phyloP scores from a whole-genome alignment of 495 filamentous ascomycete genomes.

The Pyronema domesticum region DNA sequence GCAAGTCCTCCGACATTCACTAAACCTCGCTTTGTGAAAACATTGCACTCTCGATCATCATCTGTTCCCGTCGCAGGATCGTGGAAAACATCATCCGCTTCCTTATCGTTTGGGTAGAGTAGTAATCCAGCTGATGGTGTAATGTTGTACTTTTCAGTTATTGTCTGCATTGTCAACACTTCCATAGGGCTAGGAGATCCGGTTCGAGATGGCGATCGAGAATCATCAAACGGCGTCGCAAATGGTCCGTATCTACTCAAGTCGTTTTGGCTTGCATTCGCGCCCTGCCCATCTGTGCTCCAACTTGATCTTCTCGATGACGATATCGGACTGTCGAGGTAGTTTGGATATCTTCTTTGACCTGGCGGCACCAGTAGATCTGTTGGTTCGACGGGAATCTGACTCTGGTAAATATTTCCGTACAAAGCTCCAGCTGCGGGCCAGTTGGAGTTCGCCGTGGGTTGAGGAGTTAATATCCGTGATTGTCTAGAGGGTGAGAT shows the following conservation, averaged over 20 bases:
- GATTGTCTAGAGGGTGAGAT: not conserved
- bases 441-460: not conserved
- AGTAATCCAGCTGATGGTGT: conserved; percentile 52
- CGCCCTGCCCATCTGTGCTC: conserved; percentile 32
- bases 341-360: conserved; percentile 1
- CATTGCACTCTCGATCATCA: conserved; percentile 47
- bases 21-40: conserved; percentile 48
- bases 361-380: conserved; percentile 12
- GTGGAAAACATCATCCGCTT: conserved; percentile 62
- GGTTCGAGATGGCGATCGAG: conserved; percentile 12
- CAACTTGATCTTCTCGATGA: conserved; percentile 45
- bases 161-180: conserved; percentile 56
- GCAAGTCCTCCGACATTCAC: conserved; percentile 49
- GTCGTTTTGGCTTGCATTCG: conserved; percentile 31
- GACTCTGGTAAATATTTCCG: conserved; percentile 5
- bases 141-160: conserved; percentile 63
- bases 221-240: conserved; percentile 32
- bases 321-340: conserved; percentile 11
- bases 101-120: conserved; percentile 57
- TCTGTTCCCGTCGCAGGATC: conserved; percentile 48
- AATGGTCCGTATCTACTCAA: conserved; percentile 32
- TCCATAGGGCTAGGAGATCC: conserved; percentile 30
- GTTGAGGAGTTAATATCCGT: conserved; percentile 1
- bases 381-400: conserved; percentile 7
- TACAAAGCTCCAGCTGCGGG: not conserved